Conservation (phyloP, 2,329 filamentous ascomycete genomes). For the Capronia epimyces region DNA sequence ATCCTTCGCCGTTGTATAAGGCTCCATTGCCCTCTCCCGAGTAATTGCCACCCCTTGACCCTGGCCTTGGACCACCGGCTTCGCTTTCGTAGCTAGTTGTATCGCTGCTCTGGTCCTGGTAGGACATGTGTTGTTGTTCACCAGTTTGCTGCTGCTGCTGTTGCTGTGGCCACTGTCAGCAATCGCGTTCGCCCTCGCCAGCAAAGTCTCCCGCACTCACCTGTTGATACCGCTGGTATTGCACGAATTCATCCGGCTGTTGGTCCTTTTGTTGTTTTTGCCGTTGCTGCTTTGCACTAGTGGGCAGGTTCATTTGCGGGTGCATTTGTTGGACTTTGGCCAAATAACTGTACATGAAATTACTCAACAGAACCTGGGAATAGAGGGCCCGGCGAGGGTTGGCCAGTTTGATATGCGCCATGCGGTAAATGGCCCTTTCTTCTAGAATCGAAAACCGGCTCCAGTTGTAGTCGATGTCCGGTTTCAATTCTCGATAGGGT, state of each 20-base stretch:
- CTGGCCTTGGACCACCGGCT: conserved; percentile 35
- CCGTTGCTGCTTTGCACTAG: conserved; percentile 64
- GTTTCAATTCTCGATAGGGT: conserved; percentile 64
- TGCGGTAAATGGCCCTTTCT: conserved; percentile 93
- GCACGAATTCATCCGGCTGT: conserved; percentile 39
- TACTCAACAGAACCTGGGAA: conserved; percentile 92
- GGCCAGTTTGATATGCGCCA: conserved; percentile 98
- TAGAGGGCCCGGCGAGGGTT: conserved; percentile 87
- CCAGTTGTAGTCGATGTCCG: conserved; percentile 94
- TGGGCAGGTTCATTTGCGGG: conserved; percentile 86
- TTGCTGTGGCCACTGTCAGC: conserved; percentile 18
- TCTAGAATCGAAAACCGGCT: conserved; percentile 91
- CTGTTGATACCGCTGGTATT: conserved; percentile 46
- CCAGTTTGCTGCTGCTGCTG: conserved; percentile 32
- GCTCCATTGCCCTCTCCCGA: conserved; percentile 37
- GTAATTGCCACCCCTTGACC: conserved; percentile 37
- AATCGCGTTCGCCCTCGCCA: not conserved
- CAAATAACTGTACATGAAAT: conserved; percentile 99
- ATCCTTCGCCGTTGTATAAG: conserved; percentile 30
- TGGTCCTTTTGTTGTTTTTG: conserved; percentile 34
- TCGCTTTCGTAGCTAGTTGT: conserved; percentile 47
- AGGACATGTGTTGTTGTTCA: conserved; percentile 9
- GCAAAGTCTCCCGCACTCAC: conserved; percentile 30
- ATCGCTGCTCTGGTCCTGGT: conserved; percentile 40
- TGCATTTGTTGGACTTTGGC: conserved; percentile 99